Conservation (phyloP, 352 stramenopile species). For the Discostella stelligera region DNA sequence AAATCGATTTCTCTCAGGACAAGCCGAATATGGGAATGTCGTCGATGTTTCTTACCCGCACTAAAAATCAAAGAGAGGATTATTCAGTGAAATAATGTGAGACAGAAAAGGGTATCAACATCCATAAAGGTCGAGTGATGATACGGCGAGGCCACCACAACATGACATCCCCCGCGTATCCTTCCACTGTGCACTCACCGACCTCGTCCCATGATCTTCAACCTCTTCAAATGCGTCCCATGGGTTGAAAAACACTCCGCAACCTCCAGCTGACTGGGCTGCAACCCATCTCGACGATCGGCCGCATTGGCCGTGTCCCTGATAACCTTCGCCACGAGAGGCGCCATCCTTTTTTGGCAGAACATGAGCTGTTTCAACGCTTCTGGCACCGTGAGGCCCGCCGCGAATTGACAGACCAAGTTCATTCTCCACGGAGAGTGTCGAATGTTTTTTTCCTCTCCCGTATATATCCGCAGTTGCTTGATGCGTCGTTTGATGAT, state of each 20-base stretch:
- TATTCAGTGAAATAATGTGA: neutral
- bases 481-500: slow-evolving; percentile 59
- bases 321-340: slow-evolving; percentile 68
- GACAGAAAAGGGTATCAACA: neutral
- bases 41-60: slow-evolving; percentile 59
- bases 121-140: neutral
- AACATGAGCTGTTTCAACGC: slow-evolving; percentile 76
- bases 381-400: slow-evolving; percentile 65
- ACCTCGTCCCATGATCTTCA: slow-evolving; percentile 73
- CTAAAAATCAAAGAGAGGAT: slow-evolving; percentile 26
- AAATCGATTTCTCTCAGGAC: slow-evolving; percentile 81
- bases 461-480: slow-evolving; percentile 60
- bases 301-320: slow-evolving; percentile 66
- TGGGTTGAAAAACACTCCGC: slow-evolving; percentile 55
- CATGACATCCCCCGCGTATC: too few relatives aligned
- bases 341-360: slow-evolving; percentile 63
- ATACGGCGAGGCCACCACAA: neutral
- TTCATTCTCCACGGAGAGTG: slow-evolving; percentile 77
- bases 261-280: slow-evolving; percentile 70
- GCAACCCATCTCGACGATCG: slow-evolving; percentile 64
- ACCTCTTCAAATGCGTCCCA: slow-evolving; percentile 61
- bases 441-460: slow-evolving; percentile 60
- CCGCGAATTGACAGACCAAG: slow-evolving; percentile 71
- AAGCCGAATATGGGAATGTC: slow-evolving; percentile 68
- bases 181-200: slow-evolving; percentile 56